Conservation (phyloP, 805 yeast species). For the Spencermartinsiella europaea region DNA sequence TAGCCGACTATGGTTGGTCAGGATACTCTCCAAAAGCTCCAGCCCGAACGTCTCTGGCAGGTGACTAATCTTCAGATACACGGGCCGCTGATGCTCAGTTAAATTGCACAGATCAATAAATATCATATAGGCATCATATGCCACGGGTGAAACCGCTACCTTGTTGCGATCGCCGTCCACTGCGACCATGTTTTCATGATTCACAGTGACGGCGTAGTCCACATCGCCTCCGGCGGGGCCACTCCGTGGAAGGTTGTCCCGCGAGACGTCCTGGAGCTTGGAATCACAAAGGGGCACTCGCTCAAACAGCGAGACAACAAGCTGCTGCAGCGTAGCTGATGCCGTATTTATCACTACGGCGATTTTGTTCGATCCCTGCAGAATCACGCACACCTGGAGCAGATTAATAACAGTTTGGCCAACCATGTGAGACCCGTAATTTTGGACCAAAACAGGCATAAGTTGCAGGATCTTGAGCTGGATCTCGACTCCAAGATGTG, state of each 20-base stretch:
- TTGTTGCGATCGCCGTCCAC: constrained; percentile 43
- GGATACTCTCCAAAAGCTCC: constrained; percentile 75
- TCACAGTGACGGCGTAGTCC: constrained; percentile 5
- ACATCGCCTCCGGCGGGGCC: constrained; percentile 25
- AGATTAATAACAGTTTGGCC: constrained; percentile 55
- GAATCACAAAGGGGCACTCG: constrained; percentile 43
- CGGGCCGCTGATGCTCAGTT: constrained; percentile 53
- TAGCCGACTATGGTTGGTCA: constrained; percentile 54
- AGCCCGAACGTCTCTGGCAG: constrained; percentile 64
- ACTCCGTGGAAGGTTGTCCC: no score
- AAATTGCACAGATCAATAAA: constrained; percentile 69
- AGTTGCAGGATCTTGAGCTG: constrained; percentile 83
- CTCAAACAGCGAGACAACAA: constrained; percentile 74
- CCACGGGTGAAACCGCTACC: constrained; percentile 44
- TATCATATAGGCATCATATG: constrained; percentile 65
- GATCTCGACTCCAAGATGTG: constrained; percentile 70
- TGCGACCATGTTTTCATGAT: constrained; percentile 32
- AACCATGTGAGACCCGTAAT: constrained; percentile 50
- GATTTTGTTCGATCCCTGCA: constrained; percentile 64
- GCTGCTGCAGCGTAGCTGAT: constrained; percentile 85
- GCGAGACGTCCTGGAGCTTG: constrained; percentile 17
- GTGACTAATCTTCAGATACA: constrained; percentile 44
- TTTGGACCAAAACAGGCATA: constrained; percentile 67
- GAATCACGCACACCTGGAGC: constrained; percentile 61
- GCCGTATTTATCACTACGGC: constrained; percentile 86